phyloP scores from a whole-genome alignment of 2,329 filamentous ascomycete species.

The Arthroderma uncinatum region DNA sequence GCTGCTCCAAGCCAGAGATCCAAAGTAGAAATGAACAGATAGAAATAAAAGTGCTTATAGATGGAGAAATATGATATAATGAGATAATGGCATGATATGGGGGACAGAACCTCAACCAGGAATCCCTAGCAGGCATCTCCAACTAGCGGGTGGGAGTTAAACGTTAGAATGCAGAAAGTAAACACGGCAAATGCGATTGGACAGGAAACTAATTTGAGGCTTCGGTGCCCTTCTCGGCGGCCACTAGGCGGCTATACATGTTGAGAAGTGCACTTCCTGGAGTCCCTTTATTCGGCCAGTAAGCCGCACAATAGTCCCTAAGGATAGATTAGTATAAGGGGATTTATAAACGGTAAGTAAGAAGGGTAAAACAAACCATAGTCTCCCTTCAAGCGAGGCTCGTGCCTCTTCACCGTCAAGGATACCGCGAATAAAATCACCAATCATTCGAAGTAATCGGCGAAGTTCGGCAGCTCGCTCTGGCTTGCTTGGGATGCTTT shows the following conservation, averaged over 20 bases:
- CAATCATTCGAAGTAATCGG: slow-evolving; percentile 35
- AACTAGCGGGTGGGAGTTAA: neutral
- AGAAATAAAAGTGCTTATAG: neutral
- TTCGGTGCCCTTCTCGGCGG: slow-evolving; percentile 9
- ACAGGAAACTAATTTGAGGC: slow-evolving; percentile 1
- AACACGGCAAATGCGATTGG: neutral
- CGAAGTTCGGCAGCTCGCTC: slow-evolving; percentile 36
- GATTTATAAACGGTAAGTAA: neutral
- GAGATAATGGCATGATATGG: neutral
- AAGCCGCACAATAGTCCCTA: slow-evolving; percentile 37
- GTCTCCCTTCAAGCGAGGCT: slow-evolving; percentile 32
- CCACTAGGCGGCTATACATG: slow-evolving; percentile 14
- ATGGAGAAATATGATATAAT: neutral
- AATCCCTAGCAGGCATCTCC: neutral
- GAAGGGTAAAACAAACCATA: slow-evolving; percentile 30
- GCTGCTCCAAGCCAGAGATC: slow-evolving; percentile 4
- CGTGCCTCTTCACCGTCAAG: slow-evolving; percentile 30
- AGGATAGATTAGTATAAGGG: slow-evolving; percentile 18
- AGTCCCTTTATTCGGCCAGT: slow-evolving; percentile 37
- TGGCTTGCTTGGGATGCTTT: slow-evolving; percentile 34
- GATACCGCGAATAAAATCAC: slow-evolving; percentile 35
- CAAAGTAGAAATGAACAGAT: neutral
- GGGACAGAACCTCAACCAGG: neutral
- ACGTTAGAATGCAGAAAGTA: neutral
- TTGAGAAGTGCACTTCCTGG: slow-evolving; percentile 15